A percentile compares a stretch with the other conserved stretches of the same genome.
These are phyloP conservation scores for Sporisorium iseilematis-ciliati DNA, from an alignment of 1,284 basidiomycete species.

Conservation along the genomic window DNA sequence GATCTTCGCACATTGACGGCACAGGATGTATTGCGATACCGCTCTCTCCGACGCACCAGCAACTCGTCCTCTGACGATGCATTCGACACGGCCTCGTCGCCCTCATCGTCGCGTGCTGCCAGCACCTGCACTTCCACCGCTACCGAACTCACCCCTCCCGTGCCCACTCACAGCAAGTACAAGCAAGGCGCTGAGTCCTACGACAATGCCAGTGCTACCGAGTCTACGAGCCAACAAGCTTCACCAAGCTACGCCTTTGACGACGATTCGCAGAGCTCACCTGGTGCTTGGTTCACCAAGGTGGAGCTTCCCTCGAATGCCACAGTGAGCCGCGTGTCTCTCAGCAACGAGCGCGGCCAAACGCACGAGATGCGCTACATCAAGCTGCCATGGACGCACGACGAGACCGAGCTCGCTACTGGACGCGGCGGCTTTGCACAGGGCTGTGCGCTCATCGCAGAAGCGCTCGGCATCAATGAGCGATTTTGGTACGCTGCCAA, in stretches of 20 bases:
- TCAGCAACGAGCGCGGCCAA: slow-evolving; percentile 23
- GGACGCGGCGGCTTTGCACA: slow-evolving; percentile 56
- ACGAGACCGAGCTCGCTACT: slow-evolving; percentile 61
- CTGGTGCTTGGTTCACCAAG: slow-evolving; percentile 36
- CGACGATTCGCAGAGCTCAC: slow-evolving; percentile 18
- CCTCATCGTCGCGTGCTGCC: slow-evolving; percentile 37
- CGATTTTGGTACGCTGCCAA: slow-evolving; percentile 67
- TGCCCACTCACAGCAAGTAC: slow-evolving; percentile 17
- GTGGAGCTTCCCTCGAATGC: slow-evolving; percentile 58
- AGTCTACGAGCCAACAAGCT: slow-evolving; percentile 17
- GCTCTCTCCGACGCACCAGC: slow-evolving; percentile 39
- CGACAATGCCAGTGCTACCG: neutral
- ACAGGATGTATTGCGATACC: slow-evolving; percentile 41
- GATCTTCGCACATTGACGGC: slow-evolving; percentile 35
- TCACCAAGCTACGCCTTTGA: slow-evolving; percentile 25
- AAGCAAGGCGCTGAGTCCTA: slow-evolving; percentile 4
- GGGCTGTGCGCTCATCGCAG: slow-evolving; percentile 61
- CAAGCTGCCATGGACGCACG: slow-evolving; percentile 92
- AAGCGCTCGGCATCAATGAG: slow-evolving; percentile 77
- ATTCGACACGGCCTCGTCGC: slow-evolving; percentile 45
- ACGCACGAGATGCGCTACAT: slow-evolving; percentile 75
- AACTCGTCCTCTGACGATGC: slow-evolving; percentile 47
- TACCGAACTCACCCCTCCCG: slow-evolving; percentile 48
- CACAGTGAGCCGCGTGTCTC: slow-evolving; percentile 42
- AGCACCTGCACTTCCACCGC: slow-evolving; percentile 51